These are phyloP conservation scores for Erigeron canadensis DNA, from an alignment of 129 eudicot species.

Conservation along the genomic window DNA sequence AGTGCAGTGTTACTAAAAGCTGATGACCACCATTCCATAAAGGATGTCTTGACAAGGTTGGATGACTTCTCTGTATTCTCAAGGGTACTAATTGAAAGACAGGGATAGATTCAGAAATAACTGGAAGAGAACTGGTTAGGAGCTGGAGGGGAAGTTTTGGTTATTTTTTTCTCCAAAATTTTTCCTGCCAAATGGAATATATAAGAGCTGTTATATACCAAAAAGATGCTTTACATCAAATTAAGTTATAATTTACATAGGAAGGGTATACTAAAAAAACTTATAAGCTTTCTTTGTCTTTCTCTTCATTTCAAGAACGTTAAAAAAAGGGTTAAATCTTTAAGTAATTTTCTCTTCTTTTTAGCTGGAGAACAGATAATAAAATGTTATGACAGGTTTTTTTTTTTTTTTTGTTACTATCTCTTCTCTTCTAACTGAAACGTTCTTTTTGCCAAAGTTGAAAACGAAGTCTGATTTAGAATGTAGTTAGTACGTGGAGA, in stretches of 20 bases:
- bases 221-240: neutral
- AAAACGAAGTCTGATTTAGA: neutral
- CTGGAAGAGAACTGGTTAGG: neutral
- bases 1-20: conserved; percentile 66
- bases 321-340: neutral
- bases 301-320: neutral
- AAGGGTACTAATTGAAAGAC: neutral
- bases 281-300: neutral
- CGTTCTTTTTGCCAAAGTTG: too few relatives aligned
- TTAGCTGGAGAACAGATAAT: neutral
- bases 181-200: neutral
- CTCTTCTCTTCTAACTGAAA: too few relatives aligned
- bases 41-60: conserved; percentile 44
- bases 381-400: neutral
- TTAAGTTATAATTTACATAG: neutral
- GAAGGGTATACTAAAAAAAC: neutral
- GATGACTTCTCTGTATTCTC: neutral
- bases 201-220: neutral
- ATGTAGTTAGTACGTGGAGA: conserved; percentile 1
- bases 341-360: neutral
- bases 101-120: neutral
- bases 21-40: conserved; percentile 47
- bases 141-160: neutral
- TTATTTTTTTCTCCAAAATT: neutral
- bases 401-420: too few relatives aligned